phyloP scores from a whole-genome alignment of 257 asterid genomes.

The Galeopsis tetrahit region DNA sequence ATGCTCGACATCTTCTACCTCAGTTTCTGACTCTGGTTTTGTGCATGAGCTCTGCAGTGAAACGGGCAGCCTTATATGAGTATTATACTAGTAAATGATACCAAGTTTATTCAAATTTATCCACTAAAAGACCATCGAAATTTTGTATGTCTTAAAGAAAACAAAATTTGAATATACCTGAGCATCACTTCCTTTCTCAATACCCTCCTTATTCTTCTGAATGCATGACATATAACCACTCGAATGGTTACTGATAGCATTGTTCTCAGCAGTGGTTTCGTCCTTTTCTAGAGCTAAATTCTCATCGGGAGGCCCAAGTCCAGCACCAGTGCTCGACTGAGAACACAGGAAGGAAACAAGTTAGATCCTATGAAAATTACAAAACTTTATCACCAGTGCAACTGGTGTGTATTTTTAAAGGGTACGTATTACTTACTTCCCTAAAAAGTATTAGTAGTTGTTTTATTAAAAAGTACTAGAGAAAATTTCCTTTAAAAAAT shows the following conservation, averaged over 20 bases:
- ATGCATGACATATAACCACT: constrained; percentile 65
- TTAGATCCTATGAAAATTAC: constrained; percentile 14
- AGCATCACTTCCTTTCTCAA: constrained; percentile 82
- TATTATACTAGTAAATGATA: not conserved
- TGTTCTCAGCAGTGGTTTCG: constrained; percentile 83
- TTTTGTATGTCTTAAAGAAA: not conserved
- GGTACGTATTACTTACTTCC: no score
- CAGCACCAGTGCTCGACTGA: constrained; percentile 63
- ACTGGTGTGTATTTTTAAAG: no score
- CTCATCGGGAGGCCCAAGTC: constrained; percentile 74
- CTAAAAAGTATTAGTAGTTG: not conserved
- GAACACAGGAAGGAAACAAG: constrained; percentile 23
- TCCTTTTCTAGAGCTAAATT: constrained; percentile 67
- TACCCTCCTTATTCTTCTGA: constrained; percentile 61
- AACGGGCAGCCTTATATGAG: constrained; percentile 10
- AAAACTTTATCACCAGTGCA: not conserved
- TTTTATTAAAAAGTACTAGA: no score
- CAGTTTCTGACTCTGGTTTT: constrained; percentile 65
- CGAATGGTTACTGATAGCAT: constrained; percentile 67
- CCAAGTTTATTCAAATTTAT: not conserved
- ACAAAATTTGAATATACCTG: constrained; percentile 56
- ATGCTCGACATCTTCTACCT: constrained; percentile 48
- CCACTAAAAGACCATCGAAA: constrained; percentile 8
- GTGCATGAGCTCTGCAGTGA: constrained; percentile 83
- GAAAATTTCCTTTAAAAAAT: not conserved